These are phyloP conservation scores for Cnidoscolus chayamansa DNA, from an alignment of 441 rosid genomes.

Conservation along the genomic window DNA sequence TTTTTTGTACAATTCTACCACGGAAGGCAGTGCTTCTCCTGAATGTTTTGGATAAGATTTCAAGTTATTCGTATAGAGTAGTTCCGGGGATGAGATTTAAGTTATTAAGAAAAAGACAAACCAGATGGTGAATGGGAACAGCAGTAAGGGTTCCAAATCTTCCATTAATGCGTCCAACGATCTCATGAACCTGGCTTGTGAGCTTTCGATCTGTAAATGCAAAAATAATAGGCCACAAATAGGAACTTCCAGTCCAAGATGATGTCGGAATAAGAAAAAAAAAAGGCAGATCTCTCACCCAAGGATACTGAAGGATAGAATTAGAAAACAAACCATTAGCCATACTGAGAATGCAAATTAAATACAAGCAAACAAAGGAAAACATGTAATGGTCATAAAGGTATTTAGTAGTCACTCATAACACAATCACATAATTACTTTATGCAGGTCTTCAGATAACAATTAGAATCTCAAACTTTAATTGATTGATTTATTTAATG, in stretches of 20 bases:
- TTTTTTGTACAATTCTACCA: neutral
- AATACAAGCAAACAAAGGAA: neutral
- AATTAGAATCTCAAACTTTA: neutral
- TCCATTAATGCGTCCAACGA: constrained; percentile 79
- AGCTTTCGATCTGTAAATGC: constrained; percentile 60
- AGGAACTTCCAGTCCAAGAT: constrained; percentile 1
- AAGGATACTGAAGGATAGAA: neutral
- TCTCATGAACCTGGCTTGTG: constrained; percentile 80
- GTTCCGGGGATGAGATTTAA: constrained; percentile 6
- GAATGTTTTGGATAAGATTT: neutral
- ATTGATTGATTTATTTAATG: neutral
- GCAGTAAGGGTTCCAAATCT: constrained; percentile 75
- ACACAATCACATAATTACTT: neutral
- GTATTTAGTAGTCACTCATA: neutral
- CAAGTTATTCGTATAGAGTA: constrained; percentile 3
- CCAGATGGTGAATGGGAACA: constrained; percentile 81
- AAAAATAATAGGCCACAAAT: constrained; percentile 9
- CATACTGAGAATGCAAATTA: neutral
- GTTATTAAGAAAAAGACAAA: constrained; percentile 30
- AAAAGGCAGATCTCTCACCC: too few species aligned
- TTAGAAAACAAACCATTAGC: constrained; percentile 2
- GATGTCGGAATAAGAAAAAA: neutral
- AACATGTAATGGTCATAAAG: neutral
- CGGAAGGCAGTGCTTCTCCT: neutral
- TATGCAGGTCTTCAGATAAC: neutral